Evolutionary conservation across 2,329 filamentous ascomycete species (phyloP).

Genomic region (Penicillium sumatraense): DNA sequence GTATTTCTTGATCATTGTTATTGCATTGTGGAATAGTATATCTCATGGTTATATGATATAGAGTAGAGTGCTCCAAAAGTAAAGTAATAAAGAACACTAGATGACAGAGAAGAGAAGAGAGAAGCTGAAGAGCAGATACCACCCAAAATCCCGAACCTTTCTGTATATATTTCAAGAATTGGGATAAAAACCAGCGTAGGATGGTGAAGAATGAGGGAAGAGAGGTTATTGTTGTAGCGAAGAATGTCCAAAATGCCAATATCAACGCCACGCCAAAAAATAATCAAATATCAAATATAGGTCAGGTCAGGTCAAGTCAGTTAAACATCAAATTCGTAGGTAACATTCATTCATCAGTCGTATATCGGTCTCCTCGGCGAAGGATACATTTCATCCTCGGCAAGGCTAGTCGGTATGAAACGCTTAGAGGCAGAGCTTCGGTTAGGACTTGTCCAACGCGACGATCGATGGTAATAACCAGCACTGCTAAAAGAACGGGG

Average conservation of each 20-base stretch:
- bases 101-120: background rate
- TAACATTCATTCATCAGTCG: slow-evolving; percentile 1
- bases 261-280: background rate
- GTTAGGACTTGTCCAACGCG: slow-evolving; percentile 23
- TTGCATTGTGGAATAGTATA: no score
- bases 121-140: background rate
- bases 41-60: background rate
- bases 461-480: slow-evolving; percentile 14
- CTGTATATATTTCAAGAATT: background rate
- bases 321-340: background rate
- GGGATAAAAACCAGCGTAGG: background rate
- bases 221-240: background rate
- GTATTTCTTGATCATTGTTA: no score
- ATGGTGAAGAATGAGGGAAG: background rate
- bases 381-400: slow-evolving; percentile 16
- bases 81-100: background rate
- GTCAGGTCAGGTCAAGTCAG: no score
- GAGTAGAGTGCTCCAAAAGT: background rate
- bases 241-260: background rate
- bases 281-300: background rate
- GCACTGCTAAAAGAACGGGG: slow-evolving; percentile 28
- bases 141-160: background rate
- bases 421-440: slow-evolving; percentile 24
- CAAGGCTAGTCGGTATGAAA: slow-evolving; percentile 20
- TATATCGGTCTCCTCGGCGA: background rate